Percentiles rank a stretch among this genome's conserved stretches.
phyloP scores from a whole-genome alignment of 2,329 filamentous ascomycete species.

The Huntiella abstrusa region DNA sequence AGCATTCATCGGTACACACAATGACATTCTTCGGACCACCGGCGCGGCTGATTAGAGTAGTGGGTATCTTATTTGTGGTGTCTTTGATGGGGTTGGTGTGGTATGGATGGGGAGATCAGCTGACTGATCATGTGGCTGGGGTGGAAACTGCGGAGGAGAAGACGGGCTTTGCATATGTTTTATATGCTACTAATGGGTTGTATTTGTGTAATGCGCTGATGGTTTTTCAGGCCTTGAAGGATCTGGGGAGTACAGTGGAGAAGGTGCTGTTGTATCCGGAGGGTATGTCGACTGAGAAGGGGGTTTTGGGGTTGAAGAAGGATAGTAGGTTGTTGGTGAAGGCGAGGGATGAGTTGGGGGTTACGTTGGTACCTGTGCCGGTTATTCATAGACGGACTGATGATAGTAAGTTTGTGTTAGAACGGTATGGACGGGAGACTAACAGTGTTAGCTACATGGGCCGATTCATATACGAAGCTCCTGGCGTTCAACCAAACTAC shows the following conservation, averaged over 20 bases:
- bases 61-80: not conserved
- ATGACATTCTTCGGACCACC: no score
- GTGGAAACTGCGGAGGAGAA: slow-evolving; percentile 10
- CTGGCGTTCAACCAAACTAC: slow-evolving; percentile 48
- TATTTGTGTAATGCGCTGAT: slow-evolving; percentile 33
- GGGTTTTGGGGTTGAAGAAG: slow-evolving; percentile 13
- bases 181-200: slow-evolving; percentile 28
- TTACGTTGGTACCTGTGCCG: slow-evolving; percentile 24
- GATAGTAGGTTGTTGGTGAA: slow-evolving; percentile 22
- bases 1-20: no score
- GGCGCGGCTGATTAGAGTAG: no score
- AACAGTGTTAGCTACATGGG: slow-evolving; percentile 31
- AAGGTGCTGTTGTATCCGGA: slow-evolving; percentile 28
- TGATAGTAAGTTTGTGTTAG: slow-evolving; percentile 18
- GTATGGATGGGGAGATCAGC: not conserved
- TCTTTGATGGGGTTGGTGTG: not conserved
- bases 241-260: slow-evolving; percentile 24
- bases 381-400: slow-evolving; percentile 19
- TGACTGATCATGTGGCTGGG: not conserved
- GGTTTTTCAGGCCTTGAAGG: slow-evolving; percentile 26
- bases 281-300: slow-evolving; percentile 16
- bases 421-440: not conserved
- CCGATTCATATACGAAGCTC: slow-evolving; percentile 47
- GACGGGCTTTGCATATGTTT: slow-evolving; percentile 27
- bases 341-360: slow-evolving; percentile 25